Percentiles rank a stretch among this genome's conserved stretches.
Evolutionary conservation across 768 basidiomycete species (phyloP).

Genomic region (Coprinopsis strossmayeri): DNA sequence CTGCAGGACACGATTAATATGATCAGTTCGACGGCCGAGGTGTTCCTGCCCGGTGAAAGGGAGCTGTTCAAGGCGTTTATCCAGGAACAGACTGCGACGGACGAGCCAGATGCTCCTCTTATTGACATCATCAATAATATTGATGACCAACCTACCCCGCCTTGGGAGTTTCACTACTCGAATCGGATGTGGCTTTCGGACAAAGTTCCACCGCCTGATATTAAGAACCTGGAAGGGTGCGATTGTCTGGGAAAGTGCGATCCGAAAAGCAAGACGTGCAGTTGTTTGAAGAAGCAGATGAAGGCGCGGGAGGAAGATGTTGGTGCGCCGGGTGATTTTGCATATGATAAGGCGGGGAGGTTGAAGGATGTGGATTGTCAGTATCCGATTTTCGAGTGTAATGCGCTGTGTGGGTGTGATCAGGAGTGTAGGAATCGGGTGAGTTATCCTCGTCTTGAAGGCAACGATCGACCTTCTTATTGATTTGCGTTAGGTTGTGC

Average conservation of each 20-base stretch:
- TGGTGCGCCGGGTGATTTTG: conserved; percentile 41
- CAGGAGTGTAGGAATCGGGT: conserved; percentile 82
- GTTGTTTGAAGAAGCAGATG: conserved; percentile 57
- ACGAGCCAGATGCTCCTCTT: conserved; percentile 63
- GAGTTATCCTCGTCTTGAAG: conserved; percentile 20
- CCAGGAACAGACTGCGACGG: conserved; percentile 51
- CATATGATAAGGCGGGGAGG: conserved; percentile 57
- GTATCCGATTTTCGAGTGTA: conserved; percentile 82
- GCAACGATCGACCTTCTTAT: background rate
- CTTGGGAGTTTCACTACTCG: conserved; percentile 85
- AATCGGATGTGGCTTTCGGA: conserved; percentile 74
- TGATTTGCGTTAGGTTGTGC: conserved; percentile 73
- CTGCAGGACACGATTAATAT: conserved; percentile 66
- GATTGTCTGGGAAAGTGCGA: conserved; percentile 71
- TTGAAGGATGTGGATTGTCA: conserved; percentile 33
- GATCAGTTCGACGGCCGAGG: conserved; percentile 29
- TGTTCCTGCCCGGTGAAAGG: conserved; percentile 37
- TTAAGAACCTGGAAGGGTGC: conserved; percentile 55
- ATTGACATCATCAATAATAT: conserved; percentile 65
- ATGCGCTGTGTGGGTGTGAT: conserved; percentile 72
- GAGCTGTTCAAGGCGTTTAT: conserved; percentile 62
- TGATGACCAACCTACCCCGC: conserved; percentile 63
- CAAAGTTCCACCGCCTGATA: conserved; percentile 61
- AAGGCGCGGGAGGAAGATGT: conserved; percentile 26
- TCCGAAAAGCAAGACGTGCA: conserved; percentile 66